Percentiles rank a stretch among this genome's conserved stretches.
These are phyloP conservation scores for Herpetomonas muscarum DNA, from an alignment of 208 protist genomes.

Conservation along the genomic window DNA sequence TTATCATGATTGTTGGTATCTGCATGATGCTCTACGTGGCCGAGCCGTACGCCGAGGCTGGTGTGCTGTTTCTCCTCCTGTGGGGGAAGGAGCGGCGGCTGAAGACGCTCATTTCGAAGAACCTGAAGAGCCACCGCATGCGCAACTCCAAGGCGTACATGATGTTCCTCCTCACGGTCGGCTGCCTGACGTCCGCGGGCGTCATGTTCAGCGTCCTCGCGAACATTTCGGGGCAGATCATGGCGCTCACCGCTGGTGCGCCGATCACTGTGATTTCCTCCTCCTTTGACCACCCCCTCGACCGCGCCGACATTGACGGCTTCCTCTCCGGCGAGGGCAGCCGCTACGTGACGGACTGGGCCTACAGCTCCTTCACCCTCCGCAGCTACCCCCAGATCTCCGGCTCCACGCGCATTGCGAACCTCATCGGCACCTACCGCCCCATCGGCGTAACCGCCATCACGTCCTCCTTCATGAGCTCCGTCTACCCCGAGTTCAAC, in stretches of 20 bases:
- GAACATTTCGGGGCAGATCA: conserved; percentile 34
- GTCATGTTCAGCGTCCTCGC: conserved; percentile 66
- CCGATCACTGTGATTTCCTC: conserved; percentile 41
- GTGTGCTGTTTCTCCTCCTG: conserved; percentile 74
- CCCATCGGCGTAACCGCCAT: conserved; percentile 36
- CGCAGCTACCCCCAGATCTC: conserved; percentile 56
- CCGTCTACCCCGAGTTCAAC: conserved; percentile 53
- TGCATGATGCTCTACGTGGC: conserved; percentile 83
- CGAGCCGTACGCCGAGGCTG: conserved; percentile 60
- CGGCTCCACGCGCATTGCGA: conserved; percentile 22
- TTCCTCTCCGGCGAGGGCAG: conserved; percentile 34
- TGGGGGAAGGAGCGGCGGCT: conserved; percentile 80
- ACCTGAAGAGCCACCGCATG: conserved; percentile 79
- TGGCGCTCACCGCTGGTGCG: conserved; percentile 46
- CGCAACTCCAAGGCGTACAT: conserved; percentile 93
- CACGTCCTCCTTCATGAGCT: conserved; percentile 45
- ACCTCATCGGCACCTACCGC: conserved; percentile 20
- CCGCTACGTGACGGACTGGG: conserved; percentile 37
- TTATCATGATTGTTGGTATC: conserved; percentile 91
- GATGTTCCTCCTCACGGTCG: conserved; percentile 92
- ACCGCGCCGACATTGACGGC: conserved; percentile 31
- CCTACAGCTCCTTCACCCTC: conserved; percentile 65
- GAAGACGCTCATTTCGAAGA: conserved; percentile 85
- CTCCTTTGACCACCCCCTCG: conserved; percentile 36
- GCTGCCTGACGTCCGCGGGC: conserved; percentile 87